A percentile compares a stretch with the other conserved stretches of the same genome.
Conservation (phyloP, 1,139 yeast species). For the Hanseniaspora uvarum region DNA sequence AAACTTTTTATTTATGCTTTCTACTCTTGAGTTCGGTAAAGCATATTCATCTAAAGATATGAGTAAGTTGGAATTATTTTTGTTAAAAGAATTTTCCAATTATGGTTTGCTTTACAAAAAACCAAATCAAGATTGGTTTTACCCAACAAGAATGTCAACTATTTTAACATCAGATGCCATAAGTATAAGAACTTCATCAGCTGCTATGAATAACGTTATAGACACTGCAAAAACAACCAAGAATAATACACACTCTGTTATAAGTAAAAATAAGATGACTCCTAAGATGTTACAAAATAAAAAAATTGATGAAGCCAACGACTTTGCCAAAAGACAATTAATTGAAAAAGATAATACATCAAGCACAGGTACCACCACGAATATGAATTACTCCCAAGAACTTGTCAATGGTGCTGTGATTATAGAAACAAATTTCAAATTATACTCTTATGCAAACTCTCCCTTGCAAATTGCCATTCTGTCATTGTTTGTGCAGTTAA, state of each 20-base stretch:
- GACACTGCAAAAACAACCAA: constrained; percentile 30
- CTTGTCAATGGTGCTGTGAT: constrained; percentile 56
- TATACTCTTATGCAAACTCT: constrained; percentile 89
- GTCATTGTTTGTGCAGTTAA: constrained; percentile 74
- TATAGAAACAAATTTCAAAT: constrained; percentile 83
- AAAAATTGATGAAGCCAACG: constrained; percentile 19
- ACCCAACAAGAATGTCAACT: constrained; percentile 86
- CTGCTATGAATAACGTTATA: constrained; percentile 55
- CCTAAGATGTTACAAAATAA: constrained; percentile 9
- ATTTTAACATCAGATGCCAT: constrained; percentile 78
- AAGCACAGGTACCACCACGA: constrained; percentile 19
- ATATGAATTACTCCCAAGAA: constrained; percentile 16
- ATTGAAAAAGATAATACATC: constrained; percentile 29
- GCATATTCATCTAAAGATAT: constrained; percentile 65
- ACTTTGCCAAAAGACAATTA: constrained; percentile 24
- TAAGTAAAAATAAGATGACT: background rate
- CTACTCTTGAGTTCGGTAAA: constrained; percentile 82
- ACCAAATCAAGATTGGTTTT: constrained; percentile 53
- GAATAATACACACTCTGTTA: constrained; percentile 22
- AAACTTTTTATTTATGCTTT: constrained; percentile 84
- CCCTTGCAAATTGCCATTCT: constrained; percentile 91
- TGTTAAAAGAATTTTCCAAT: constrained; percentile 83
- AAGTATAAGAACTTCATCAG: constrained; percentile 57
- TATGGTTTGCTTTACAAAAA: constrained; percentile 84
- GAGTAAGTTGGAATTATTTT: constrained; percentile 69